Conservation (phyloP, 352 stramenopile species). For the Globisporangium echinulatum region DNA sequence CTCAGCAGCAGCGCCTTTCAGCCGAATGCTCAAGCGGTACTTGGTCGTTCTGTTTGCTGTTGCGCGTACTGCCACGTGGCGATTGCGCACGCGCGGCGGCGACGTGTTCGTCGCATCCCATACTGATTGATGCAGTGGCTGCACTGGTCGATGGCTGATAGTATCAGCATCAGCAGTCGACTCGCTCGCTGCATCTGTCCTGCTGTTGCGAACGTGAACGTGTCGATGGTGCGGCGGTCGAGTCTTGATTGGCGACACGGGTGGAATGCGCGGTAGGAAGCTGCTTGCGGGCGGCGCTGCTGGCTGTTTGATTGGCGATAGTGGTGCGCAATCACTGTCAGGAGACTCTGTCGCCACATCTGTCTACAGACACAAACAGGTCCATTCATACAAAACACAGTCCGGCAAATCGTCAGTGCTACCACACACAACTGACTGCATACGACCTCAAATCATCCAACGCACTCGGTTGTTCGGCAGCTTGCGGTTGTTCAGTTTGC, state of each 20-base stretch:
- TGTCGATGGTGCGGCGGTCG: slow-evolving; percentile 9
- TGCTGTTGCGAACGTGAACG: no score
- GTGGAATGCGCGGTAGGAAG: slow-evolving; percentile 29
- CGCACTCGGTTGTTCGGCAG: slow-evolving; percentile 61
- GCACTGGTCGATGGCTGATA: not conserved
- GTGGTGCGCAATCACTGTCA: not conserved
- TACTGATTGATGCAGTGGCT: slow-evolving; percentile 12
- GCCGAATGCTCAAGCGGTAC: not conserved
- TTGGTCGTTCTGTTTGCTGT: not conserved
- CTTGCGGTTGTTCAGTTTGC: slow-evolving; percentile 29
- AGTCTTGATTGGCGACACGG: slow-evolving; percentile 48
- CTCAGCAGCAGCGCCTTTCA: no score
- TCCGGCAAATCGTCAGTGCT: no score
- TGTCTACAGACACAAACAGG: no score
- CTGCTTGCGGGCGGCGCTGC: not conserved
- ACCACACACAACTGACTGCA: not conserved
- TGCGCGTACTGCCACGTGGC: slow-evolving; percentile 15
- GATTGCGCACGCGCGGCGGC: slow-evolving; percentile 31
- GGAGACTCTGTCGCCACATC: no score
- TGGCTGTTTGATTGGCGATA: slow-evolving; percentile 5
- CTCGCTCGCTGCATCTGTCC: no score
- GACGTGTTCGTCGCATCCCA: slow-evolving; percentile 24
- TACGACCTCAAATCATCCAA: not conserved
- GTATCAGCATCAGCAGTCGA: no score
- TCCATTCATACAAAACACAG: no score